Base-by-base conservation (phyloP, 352 stramenopile species). In the Phytophthora fragariaefolia region DNA sequence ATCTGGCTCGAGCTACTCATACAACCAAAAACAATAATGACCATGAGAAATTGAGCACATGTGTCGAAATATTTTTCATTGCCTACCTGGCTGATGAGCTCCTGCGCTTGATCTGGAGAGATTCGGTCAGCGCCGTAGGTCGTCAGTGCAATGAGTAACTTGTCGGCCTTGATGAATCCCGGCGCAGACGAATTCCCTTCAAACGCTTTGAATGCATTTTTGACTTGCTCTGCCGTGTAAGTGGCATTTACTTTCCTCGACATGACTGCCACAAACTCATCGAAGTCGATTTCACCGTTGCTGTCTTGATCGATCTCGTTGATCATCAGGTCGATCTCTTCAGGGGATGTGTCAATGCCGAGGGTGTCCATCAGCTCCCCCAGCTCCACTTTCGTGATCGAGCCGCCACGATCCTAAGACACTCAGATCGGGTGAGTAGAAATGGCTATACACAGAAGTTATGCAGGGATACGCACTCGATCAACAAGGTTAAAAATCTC, bases 401-500 rank as follows among this genome's bases (percentile, higher is more conserved):
- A 97, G 4, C 94, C 95, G 13, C 93, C 94, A 24, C 93, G 92
- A 72, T 98, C 92, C 84, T 95, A 48, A 68, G 26, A 7, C 26
- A n/a, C 42, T 38, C 12, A 59, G 13, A 28, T n/a, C 4, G 38
- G 15, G 38, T 47, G n/a, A 23, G 40, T 47, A 26, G n/a, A 6
- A 24, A 22, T 24, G 40, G 4, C 46, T 15, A 60, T 22, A 47
- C n/a, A 17, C 40, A 12, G 23, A 26, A 27, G 28, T 18, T 22
- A 12, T 6, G 27, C 27, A 48, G n/a, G 18, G 12, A 45, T 49
- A 45, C 74, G 12, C 64, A 96, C 89, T 48, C 89, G 77, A 65
- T 98, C 93, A 22, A 98, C 92, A 18, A 98, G 87, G 69, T 98
- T 97, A 67, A 98, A 98, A 66, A 98, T 98, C 69, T 98, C 93